phyloP scores from a whole-genome alignment of 768 basidiomycete species.

The Suillus tomentosus region DNA sequence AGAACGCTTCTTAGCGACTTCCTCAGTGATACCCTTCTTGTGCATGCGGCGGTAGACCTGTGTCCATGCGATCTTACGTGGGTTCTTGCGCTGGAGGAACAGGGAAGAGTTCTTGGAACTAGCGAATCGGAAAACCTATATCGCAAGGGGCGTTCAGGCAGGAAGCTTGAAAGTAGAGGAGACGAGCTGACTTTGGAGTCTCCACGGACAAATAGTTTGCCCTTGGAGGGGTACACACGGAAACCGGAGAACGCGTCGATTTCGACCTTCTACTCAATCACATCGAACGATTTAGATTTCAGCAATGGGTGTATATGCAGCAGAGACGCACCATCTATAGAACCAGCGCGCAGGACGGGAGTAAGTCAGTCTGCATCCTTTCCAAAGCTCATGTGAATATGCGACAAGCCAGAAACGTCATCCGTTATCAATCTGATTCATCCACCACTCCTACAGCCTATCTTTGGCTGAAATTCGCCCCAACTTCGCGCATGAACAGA shows the following conservation, averaged over 20 bases:
- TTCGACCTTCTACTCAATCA: slow-evolving; percentile 82
- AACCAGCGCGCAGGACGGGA: not conserved
- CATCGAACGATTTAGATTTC: slow-evolving; percentile 9
- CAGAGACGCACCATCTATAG: slow-evolving; percentile 29
- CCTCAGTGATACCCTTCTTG: slow-evolving; percentile 99
- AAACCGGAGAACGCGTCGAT: slow-evolving; percentile 97
- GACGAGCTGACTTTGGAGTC: slow-evolving; percentile 80
- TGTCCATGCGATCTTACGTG: slow-evolving; percentile 99
- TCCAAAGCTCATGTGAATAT: slow-evolving; percentile 18
- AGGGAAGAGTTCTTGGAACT: slow-evolving; percentile 93
- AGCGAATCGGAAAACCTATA: slow-evolving; percentile 93
- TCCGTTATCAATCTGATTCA: slow-evolving; percentile 37
- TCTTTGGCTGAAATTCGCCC: slow-evolving; percentile 12
- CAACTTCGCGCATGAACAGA: not conserved
- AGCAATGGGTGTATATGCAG: not conserved
- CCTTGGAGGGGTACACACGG: slow-evolving; percentile 98
- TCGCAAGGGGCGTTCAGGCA: not conserved
- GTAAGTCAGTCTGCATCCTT: slow-evolving; percentile 22
- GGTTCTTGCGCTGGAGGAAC: slow-evolving; percentile 99
- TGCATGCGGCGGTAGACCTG: slow-evolving; percentile 93
- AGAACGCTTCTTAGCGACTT: slow-evolving; percentile 98
- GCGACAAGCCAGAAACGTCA: slow-evolving; percentile 32
- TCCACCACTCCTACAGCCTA: slow-evolving; percentile 41
- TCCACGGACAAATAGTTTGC: slow-evolving; percentile 92
- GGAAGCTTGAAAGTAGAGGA: not conserved